Percentiles rank a stretch among this genome's conserved stretches.
Conservation (phyloP, 805 yeast genomes). For the Teunomyces tritomae region DNA sequence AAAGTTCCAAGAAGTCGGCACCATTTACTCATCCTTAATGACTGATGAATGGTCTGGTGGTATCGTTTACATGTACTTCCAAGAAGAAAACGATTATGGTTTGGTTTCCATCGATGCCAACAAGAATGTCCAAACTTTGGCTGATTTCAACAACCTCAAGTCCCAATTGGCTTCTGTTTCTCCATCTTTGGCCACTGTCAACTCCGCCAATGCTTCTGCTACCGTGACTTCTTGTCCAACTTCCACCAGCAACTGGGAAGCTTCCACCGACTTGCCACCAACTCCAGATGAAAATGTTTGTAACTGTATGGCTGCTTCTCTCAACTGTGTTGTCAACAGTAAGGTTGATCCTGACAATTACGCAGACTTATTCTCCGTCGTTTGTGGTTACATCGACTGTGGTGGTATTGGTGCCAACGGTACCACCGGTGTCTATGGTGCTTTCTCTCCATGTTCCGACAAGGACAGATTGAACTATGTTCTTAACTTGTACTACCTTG, state of each 20-base stretch:
- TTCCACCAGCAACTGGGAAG: slow-evolving; percentile 31
- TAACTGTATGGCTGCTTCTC: slow-evolving; percentile 33
- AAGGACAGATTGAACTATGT: slow-evolving; percentile 38
- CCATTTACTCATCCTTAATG: slow-evolving; percentile 65
- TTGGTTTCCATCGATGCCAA: slow-evolving; percentile 53
- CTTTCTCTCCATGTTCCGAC: slow-evolving; percentile 37
- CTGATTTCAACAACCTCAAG: slow-evolving; percentile 63
- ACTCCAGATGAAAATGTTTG: slow-evolving; percentile 39
- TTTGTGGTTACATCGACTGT: slow-evolving; percentile 37
- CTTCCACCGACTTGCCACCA: slow-evolving; percentile 41
- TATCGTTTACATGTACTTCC: slow-evolving; percentile 81
- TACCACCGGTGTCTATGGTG: slow-evolving; percentile 40
- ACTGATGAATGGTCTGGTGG: slow-evolving; percentile 89
- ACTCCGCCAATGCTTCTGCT: slow-evolving; percentile 19
- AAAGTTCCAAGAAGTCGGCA: slow-evolving; percentile 66
- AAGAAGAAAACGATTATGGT: slow-evolving; percentile 75
- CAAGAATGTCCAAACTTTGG: slow-evolving; percentile 54
- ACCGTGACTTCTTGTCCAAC: slow-evolving; percentile 38
- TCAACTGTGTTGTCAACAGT: slow-evolving; percentile 33
- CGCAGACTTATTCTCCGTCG: slow-evolving; percentile 30
- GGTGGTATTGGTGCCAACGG: slow-evolving; percentile 37
- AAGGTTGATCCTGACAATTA: slow-evolving; percentile 30
- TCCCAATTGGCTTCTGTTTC: slow-evolving; percentile 52
- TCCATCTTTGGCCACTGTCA: slow-evolving; percentile 45
- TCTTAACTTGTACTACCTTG: slow-evolving; percentile 37